phyloP scores from a whole-genome alignment of 495 filamentous ascomycete genomes.

The Talaromyces ruber region DNA sequence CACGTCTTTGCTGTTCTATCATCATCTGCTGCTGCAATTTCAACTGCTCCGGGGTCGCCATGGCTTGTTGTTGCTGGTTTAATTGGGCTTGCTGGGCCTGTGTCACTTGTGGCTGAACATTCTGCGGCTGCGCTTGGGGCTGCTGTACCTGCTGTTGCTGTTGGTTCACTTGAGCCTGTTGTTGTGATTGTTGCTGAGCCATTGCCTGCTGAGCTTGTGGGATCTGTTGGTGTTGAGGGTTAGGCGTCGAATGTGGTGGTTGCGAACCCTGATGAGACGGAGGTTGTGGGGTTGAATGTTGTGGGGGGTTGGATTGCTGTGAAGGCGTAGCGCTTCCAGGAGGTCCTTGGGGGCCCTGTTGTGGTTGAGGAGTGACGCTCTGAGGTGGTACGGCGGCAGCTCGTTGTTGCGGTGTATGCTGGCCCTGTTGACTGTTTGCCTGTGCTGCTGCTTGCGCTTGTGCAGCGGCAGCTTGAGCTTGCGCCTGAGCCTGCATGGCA shows the following conservation, averaged over 20 bases:
- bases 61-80: slow-evolving; percentile 27
- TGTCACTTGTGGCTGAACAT: slow-evolving; percentile 12
- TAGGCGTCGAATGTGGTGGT: slow-evolving; percentile 37
- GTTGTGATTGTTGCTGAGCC: slow-evolving; percentile 23
- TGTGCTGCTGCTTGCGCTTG: slow-evolving; percentile 22
- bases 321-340: slow-evolving; percentile 40
- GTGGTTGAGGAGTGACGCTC: slow-evolving; percentile 44
- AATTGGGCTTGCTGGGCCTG: slow-evolving; percentile 26
- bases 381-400: slow-evolving; percentile 34
- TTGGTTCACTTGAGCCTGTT: slow-evolving; percentile 15
- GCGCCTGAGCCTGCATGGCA: slow-evolving; percentile 29
- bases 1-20: slow-evolving; percentile 29
- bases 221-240: slow-evolving; percentile 36
- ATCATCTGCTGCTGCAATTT: slow-evolving; percentile 28
- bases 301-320: slow-evolving; percentile 25
- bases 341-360: slow-evolving; percentile 35
- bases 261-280: slow-evolving; percentile 30
- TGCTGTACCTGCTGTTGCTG: slow-evolving; percentile 27
- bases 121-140: slow-evolving; percentile 30
- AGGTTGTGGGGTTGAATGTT: slow-evolving; percentile 36
- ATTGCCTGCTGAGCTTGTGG: slow-evolving; percentile 33
- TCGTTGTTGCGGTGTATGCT: slow-evolving; percentile 38
- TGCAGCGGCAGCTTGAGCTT: slow-evolving; percentile 18
- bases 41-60: slow-evolving; percentile 34
- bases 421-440: slow-evolving; percentile 35